These are phyloP conservation scores for Magnolia sinica DNA, from an alignment of 164 flowering plant species.

Conservation along the genomic window DNA sequence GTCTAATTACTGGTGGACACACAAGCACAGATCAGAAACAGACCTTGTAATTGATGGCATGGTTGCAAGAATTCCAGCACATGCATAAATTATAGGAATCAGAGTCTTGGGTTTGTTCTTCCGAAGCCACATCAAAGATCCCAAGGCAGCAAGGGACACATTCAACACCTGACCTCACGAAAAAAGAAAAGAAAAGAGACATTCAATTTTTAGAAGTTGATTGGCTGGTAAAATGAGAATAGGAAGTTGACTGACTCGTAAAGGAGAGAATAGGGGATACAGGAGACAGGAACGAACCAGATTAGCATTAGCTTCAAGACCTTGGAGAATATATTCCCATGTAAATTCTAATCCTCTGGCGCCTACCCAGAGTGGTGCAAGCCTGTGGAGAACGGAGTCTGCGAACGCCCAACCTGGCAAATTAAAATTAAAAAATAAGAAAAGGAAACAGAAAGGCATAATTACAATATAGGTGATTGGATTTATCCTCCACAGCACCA, in stretches of 20 bases:
- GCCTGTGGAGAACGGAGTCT: constrained; percentile 89
- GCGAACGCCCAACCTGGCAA: constrained; percentile 98
- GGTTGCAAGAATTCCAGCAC: constrained; percentile 87
- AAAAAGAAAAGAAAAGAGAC: background rate
- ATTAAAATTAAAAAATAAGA: background rate
- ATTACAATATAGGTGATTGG: background rate
- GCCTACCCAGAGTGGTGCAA: constrained; percentile 98
- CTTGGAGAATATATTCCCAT: constrained; percentile 94
- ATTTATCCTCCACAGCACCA: background rate
- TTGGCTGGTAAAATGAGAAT: background rate
- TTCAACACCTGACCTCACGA: constrained; percentile 57
- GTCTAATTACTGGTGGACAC: background rate
- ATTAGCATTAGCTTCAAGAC: constrained; percentile 97
- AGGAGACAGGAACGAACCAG: constrained; percentile 48
- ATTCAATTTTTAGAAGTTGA: background rate
- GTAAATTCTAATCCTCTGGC: constrained; percentile 98
- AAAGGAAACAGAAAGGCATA: background rate
- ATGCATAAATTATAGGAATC: constrained; percentile 80
- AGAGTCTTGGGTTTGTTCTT: constrained; percentile 89
- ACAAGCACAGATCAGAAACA: constrained; percentile 10
- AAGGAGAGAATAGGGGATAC: background rate
- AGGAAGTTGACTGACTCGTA: background rate
- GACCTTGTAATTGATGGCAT: constrained; percentile 96
- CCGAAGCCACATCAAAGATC: constrained; percentile 96
- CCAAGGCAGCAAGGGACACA: constrained; percentile 91